phyloP scores from a whole-genome alignment of 2,329 filamentous ascomycete species.

The Sclerotinia subarctica region DNA sequence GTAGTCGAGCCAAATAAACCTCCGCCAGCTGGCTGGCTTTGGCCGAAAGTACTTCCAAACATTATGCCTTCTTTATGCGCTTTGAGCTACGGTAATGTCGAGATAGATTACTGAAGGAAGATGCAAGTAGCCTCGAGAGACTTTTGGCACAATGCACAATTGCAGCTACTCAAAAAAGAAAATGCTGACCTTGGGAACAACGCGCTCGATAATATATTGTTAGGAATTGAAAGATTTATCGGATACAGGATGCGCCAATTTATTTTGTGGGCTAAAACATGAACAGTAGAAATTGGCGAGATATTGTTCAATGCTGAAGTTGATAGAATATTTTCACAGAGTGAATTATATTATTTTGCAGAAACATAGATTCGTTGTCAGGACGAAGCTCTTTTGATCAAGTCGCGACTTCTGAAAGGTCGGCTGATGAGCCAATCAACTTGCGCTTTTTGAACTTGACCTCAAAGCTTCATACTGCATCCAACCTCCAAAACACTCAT shows the following conservation, averaged over 20 bases:
- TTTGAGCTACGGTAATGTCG: neutral
- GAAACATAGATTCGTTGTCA: slow-evolving; percentile 19
- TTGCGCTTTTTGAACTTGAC: slow-evolving; percentile 35
- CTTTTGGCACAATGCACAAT: neutral
- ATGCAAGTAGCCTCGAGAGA: neutral
- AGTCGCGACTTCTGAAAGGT: slow-evolving; percentile 21
- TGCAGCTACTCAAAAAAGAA: slow-evolving; percentile 12
- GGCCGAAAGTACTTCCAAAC: slow-evolving; percentile 31
- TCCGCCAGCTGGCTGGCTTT: slow-evolving; percentile 29
- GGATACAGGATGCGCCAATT: neutral
- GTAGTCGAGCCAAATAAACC: slow-evolving; percentile 35
- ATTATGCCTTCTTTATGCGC: slow-evolving; percentile 22
- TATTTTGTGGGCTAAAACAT: neutral
- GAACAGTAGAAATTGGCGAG: neutral
- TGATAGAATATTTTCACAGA: neutral
- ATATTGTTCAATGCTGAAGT: neutral
- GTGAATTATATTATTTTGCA: slow-evolving; percentile 15
- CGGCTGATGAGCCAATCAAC: slow-evolving; percentile 32
- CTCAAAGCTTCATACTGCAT: slow-evolving; percentile 31
- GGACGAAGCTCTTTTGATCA: slow-evolving; percentile 25
- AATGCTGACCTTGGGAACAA: slow-evolving; percentile 17
- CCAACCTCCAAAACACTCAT: slow-evolving; percentile 35
- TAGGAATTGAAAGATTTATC: neutral
- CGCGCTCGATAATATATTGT: slow-evolving; percentile 17
- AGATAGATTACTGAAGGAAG: neutral